Base-by-base conservation (phyloP, 441 rosid genomes). In the Brassica balearica region DNA sequence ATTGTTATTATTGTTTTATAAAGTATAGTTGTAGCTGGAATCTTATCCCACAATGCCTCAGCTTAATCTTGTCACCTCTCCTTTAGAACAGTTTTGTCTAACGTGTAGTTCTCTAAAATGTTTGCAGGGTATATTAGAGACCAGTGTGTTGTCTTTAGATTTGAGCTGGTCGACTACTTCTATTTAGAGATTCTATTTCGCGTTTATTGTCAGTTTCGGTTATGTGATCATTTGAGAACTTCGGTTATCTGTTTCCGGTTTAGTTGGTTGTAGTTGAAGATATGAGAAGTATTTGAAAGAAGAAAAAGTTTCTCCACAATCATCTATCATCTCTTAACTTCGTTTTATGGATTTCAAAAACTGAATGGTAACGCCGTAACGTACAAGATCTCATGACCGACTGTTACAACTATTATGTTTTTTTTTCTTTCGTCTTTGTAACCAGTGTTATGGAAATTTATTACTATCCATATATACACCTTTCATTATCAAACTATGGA, bases 111-210 rank as follows among this genome's bases (percentile, higher is more conserved):
- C 58, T 73, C 65, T 48, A 51, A 61, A 48, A 23, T 60, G 48
- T 62, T 12, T 73, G 82, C 82, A 78, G 82, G 77, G 65, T 59
- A 60, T 4, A n/a, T 11, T 34, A 73, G 74, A 25, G 77, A 73
- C 51, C 82, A 68, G 70, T 78, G 70, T 51, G 70, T 67, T 67
- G 73, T 72, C 61, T 72, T 15, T 55, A 60, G 23, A 67, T 0
- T 23, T 65, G 53, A 71, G 77, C 56, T 78, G 73, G 36, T 48
- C 58, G 25, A 15, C 58, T 17, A 29, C 69, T 60, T 59, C 32
- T 22, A 17, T 55, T 1, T 48, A 63, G 22, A 72, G 67, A 60
- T 38, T 22, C 22, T 56, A 17, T 65, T 65, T 56, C 53, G 17
- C 51, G 71, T 11, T 77, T 77, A 43, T 12, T 65, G 19, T 77